Base-by-base conservation (phyloP, 176 grass and related monocot species). In the Cymbopogon citratus region DNA sequence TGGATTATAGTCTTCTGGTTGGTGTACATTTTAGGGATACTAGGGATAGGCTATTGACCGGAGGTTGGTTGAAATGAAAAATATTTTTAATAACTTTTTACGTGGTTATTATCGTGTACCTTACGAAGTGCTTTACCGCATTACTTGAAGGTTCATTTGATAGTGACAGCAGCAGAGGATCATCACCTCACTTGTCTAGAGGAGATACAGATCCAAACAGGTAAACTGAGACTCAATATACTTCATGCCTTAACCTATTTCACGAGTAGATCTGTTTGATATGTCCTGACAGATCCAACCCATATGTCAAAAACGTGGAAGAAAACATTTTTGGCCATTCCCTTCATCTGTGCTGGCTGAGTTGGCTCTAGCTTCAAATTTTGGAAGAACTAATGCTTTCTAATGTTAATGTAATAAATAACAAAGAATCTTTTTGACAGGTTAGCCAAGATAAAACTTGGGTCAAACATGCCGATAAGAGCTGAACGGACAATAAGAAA, bases 1-100 rank as follows among this genome's bases (percentile, higher is more conserved):
- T 99, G 96, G 96, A 99, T 87, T 99, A 99, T 74, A 99, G 96
- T 84, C 91, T 99, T 18, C 79, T 99, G 77, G 93, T 99, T 16
- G 96, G 96, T 48, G 89, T 99, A 71, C 96, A 99, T 84, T 99
- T 99, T 76, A 93, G 87, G 84, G 85, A 84, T 27, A 85, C 80
- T 27, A 86, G 81, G 85, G 91, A 80, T 69, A 85, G 60, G n/a
- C 74, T 91, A 79, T 48, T 45, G 48, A 84, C 75, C 38, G 91
- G 87, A 93, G 94, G 94, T 97, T 81, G 21, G 81, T 91, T 85
- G 18, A 62, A 85, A 80, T 83, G 12, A 23, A 27, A n/a, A 84
- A 26, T 38, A 34, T 51, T 74, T 74, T 73, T 24, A 79, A 60
- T 63, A 59, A 49, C 5, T 19, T 19, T 59, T 60, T 69, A 66